Conservation (phyloP, 2,329 filamentous ascomycete genomes). For the Ophiostoma sp. region DNA sequence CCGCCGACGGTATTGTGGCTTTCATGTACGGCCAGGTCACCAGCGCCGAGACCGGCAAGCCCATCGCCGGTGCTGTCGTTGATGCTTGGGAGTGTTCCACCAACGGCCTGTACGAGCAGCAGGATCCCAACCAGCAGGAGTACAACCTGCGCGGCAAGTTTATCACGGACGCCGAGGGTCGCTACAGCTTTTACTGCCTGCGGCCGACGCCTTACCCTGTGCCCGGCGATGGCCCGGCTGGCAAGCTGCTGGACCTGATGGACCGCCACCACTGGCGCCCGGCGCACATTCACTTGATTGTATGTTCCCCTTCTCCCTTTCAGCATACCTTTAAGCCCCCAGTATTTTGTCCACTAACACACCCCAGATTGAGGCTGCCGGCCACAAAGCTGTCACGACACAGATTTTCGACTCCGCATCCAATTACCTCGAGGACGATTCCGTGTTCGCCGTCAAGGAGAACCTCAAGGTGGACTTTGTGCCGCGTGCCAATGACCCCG, state of each 20-base stretch:
- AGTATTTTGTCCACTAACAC: not conserved
- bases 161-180: constrained; percentile 52
- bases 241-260: constrained; percentile 39
- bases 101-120: constrained; percentile 67
- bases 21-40: constrained; percentile 54
- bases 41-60: constrained; percentile 49
- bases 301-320: constrained; percentile 19
- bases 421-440: constrained; percentile 54
- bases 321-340: not conserved
- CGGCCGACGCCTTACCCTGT: constrained; percentile 59
- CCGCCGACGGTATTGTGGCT: constrained; percentile 44
- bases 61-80: constrained; percentile 55
- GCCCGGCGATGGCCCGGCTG: constrained; percentile 33
- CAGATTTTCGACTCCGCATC: constrained; percentile 66
- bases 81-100: constrained; percentile 67
- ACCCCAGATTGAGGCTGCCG: constrained; percentile 48
- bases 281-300: constrained; percentile 44
- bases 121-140: constrained; percentile 50
- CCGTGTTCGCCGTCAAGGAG: constrained; percentile 46
- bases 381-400: constrained; percentile 68
- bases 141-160: constrained; percentile 31
- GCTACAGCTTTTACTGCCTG: constrained; percentile 62
- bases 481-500: constrained; percentile 34
- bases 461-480: constrained; percentile 40
- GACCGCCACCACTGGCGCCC: constrained; percentile 42